Evolutionary conservation across 1,284 basidiomycete genomes (phyloP).

Genomic region (Coniferiporia sulphurascens): DNA sequence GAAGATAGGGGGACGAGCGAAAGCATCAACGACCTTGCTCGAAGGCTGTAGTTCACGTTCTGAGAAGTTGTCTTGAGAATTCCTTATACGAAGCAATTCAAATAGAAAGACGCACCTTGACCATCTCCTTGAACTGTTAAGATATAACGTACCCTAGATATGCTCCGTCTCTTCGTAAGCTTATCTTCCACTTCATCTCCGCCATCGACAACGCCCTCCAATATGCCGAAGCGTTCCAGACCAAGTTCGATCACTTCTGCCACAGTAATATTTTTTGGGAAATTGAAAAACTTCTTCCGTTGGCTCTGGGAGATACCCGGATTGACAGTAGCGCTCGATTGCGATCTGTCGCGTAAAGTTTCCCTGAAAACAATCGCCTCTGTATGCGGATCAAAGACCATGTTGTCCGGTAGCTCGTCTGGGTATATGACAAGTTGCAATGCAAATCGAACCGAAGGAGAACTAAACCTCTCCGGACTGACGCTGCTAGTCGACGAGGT

Average conservation of each 20-base stretch:
- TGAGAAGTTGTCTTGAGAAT: slow-evolving; percentile 28
- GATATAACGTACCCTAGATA: slow-evolving; percentile 75
- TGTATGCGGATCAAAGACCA: slow-evolving; percentile 87
- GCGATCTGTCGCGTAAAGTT: slow-evolving; percentile 51
- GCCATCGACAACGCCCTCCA: slow-evolving; percentile 94
- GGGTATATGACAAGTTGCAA: slow-evolving; percentile 84
- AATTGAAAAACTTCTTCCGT: slow-evolving; percentile 74
- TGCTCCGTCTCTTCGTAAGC: slow-evolving; percentile 73
- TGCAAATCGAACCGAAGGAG: slow-evolving; percentile 79
- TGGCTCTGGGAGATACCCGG: slow-evolving; percentile 54
- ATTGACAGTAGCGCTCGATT: slow-evolving; percentile 38
- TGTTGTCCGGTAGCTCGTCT: slow-evolving; percentile 87
- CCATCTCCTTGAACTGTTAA: slow-evolving; percentile 57
- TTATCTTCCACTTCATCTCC: slow-evolving; percentile 97
- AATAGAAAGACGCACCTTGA: slow-evolving; percentile 45
- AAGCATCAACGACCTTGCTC: slow-evolving; percentile 82
- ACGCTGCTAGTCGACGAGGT: slow-evolving; percentile 40
- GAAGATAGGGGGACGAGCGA: slow-evolving; percentile 69
- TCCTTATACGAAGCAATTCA: slow-evolving; percentile 7
- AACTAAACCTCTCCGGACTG: slow-evolving; percentile 68
- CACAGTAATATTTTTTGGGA: slow-evolving; percentile 92
- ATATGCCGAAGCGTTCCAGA: slow-evolving; percentile 88
- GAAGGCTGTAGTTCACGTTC: slow-evolving; percentile 75
- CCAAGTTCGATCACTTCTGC: slow-evolving; percentile 94
- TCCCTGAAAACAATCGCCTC: slow-evolving; percentile 86